Evolutionary conservation across 2,329 filamentous ascomycete species (phyloP).

Genomic region (Penicillium capsulatum): DNA sequence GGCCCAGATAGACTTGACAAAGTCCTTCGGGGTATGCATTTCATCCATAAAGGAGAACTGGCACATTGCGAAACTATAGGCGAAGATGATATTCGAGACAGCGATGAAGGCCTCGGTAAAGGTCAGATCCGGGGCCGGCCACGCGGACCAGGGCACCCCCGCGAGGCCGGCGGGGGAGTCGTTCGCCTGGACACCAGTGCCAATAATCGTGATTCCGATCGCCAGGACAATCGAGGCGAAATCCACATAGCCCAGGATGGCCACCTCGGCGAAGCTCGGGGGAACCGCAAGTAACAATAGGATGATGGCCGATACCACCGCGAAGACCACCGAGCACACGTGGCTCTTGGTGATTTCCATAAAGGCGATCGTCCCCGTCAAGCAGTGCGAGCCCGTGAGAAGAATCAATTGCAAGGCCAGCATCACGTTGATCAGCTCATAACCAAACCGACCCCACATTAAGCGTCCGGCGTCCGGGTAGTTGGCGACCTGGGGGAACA

Average conservation of each 20-base stretch:
- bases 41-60: slow-evolving; percentile 33
- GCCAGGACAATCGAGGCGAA: neutral
- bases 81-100: slow-evolving; percentile 14
- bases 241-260: slow-evolving; percentile 27
- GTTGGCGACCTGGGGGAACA: neutral
- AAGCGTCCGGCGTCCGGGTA: neutral
- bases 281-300: neutral
- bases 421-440: slow-evolving; percentile 1
- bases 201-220: slow-evolving; percentile 1
- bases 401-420: neutral
- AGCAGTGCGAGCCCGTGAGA: neutral
- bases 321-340: neutral
- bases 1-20: neutral
- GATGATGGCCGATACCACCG: neutral
- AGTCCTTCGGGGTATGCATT: slow-evolving; percentile 11
- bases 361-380: slow-evolving; percentile 1
- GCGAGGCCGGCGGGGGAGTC: neutral
- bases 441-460: slow-evolving; percentile 1
- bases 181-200: neutral
- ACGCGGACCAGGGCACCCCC: neutral
- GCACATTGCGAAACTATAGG: slow-evolving; percentile 42
- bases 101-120: neutral
- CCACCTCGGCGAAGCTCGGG: slow-evolving; percentile 2
- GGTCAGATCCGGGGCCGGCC: neutral
- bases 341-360: slow-evolving; percentile 1